Evolutionary conservation across 129 eudicot species (phyloP).

Genomic region (Heracleum sosnowskyi): DNA sequence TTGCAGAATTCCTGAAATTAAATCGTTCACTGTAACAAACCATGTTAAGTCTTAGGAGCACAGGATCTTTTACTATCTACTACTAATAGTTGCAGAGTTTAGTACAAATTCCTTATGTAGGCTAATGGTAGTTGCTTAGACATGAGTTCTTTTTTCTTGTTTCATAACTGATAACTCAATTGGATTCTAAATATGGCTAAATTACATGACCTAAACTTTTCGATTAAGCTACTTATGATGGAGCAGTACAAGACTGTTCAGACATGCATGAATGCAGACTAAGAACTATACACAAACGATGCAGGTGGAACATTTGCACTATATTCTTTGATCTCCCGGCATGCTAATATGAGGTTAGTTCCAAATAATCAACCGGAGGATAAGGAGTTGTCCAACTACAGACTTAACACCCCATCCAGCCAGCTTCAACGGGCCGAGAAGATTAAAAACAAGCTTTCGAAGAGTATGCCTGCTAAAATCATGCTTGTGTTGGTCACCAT

Average conservation of each 20-base stretch:
- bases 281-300: not conserved
- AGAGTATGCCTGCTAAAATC: slow-evolving; percentile 27
- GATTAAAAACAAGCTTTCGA: slow-evolving; percentile 34
- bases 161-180: no score
- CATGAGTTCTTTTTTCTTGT: no score
- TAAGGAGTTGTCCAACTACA: slow-evolving; percentile 38
- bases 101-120: not conserved
- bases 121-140: no score
- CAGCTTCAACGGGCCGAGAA: slow-evolving; percentile 33
- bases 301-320: slow-evolving; percentile 73
- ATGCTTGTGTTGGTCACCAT: slow-evolving; percentile 45
- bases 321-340: slow-evolving; percentile 49
- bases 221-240: not conserved
- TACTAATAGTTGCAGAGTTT: not conserved
- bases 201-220: not conserved
- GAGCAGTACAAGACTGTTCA: not conserved
- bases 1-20: not conserved
- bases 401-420: slow-evolving; percentile 24
- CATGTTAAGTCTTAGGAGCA: not conserved
- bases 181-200: no score
- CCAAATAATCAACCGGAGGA: slow-evolving; percentile 62
- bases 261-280: not conserved
- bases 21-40: not conserved
- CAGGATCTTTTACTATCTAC: not conserved
- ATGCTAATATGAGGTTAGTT: slow-evolving; percentile 43